Conservation (phyloP, 371 early-diverging fungal genomes). For the Mortierella sp. region DNA sequence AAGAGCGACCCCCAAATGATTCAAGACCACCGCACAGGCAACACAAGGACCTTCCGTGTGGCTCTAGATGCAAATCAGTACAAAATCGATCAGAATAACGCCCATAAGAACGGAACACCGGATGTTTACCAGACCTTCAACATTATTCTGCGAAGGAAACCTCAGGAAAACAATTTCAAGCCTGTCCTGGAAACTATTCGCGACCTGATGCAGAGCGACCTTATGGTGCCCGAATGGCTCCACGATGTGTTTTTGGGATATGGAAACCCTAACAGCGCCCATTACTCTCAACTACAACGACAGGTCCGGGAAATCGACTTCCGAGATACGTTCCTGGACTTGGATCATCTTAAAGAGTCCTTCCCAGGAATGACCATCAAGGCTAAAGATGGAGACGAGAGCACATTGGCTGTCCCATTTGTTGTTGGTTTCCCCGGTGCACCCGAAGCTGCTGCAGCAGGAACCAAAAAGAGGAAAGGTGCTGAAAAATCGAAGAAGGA, state of each 20-base stretch:
- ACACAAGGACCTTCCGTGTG: conserved; percentile 80
- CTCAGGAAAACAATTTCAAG: conserved; percentile 93
- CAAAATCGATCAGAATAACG: conserved; percentile 59
- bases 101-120: conserved; percentile 43
- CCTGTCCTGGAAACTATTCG: conserved; percentile 91
- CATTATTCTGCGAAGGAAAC: conserved; percentile 86
- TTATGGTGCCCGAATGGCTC: conserved; percentile 92
- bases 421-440: conserved; percentile 66
- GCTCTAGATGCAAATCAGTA: conserved; percentile 91
- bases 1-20: conserved; percentile 60
- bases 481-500: conserved; percentile 56
- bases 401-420: conserved; percentile 69
- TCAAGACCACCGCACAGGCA: conserved; percentile 59
- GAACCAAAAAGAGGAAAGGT: conserved; percentile 58
- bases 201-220: conserved; percentile 84
- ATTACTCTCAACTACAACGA: conserved; percentile 72
- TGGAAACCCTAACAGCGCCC: conserved; percentile 87
- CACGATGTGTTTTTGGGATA: conserved; percentile 92
- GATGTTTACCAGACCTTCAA: conserved; percentile 89
- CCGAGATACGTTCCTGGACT: conserved; percentile 89
- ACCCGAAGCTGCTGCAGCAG: conserved; percentile 49
- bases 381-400: conserved; percentile 52
- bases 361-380: conserved; percentile 68
- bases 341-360: conserved; percentile 79
- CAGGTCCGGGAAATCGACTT: conserved; percentile 74